Percentiles rank a stretch among this genome's conserved stretches.
Evolutionary conservation across 2,329 filamentous ascomycete genomes (phyloP).

Genomic region (Xylariaceae sp.): DNA sequence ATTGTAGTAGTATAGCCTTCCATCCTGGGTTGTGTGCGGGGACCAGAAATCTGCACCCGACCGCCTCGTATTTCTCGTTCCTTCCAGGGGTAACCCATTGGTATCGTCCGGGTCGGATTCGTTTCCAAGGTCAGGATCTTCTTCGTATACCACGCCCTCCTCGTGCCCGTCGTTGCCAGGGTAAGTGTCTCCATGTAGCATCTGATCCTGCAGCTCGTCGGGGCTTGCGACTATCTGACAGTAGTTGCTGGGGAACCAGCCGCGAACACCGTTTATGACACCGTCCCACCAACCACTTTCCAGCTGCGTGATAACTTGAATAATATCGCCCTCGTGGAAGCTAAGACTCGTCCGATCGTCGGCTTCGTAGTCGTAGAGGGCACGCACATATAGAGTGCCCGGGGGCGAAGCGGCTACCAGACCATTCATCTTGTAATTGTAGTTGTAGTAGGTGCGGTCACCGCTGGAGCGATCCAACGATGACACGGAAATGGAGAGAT

Average conservation of each 20-base stretch:
- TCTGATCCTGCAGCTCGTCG: conserved; percentile 63
- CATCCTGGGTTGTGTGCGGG: conserved; percentile 90
- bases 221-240: conserved; percentile 78
- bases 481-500: conserved; percentile 30
- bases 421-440: conserved; percentile 50
- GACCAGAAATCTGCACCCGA: conserved; percentile 97
- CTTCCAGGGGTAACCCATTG: conserved; percentile 63
- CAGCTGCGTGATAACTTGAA: conserved; percentile 95
- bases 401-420: conserved; percentile 54
- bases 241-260: conserved; percentile 99
- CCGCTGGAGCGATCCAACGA: conserved; percentile 30
- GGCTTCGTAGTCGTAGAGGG: conserved; percentile 95
- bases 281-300: conserved; percentile 99
- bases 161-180: conserved; percentile 58
- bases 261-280: conserved; percentile 90
- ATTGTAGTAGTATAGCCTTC: conserved; percentile 95
- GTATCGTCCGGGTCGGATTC: conserved; percentile 57
- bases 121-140: conserved; percentile 61
- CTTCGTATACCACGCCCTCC: conserved; percentile 60
- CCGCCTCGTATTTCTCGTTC: conserved; percentile 45
- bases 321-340: conserved; percentile 94
- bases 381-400: conserved; percentile 82
- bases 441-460: conserved; percentile 29
- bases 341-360: conserved; percentile 95
- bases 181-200: conserved; percentile 49